Conservation (phyloP, 2,329 filamentous ascomycete species). For the Fusarium mundagurra region DNA sequence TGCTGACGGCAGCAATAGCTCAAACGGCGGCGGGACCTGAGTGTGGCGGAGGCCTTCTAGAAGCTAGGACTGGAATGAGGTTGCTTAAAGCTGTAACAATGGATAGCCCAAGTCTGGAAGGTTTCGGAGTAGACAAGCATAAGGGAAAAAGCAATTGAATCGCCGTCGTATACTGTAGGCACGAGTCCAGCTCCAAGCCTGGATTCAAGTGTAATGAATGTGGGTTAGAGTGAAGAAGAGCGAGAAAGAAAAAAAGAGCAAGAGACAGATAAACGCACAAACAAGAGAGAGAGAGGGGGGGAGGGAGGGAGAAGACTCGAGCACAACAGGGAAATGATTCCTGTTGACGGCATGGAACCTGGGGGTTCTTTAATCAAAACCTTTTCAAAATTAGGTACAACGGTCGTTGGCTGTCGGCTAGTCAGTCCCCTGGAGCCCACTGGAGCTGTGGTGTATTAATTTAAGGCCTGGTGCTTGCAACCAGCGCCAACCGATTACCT, state of each 20-base stretch:
- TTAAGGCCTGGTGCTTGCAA: constrained; percentile 36
- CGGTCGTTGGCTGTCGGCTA: constrained; percentile 29
- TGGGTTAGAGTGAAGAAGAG: constrained; percentile 4
- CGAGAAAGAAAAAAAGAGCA: neutral
- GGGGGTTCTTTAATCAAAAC: constrained; percentile 33
- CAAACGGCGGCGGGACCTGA: constrained; percentile 3
- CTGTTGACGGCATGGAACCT: constrained; percentile 28
- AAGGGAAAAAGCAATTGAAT: constrained; percentile 13
- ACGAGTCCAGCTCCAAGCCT: constrained; percentile 37
- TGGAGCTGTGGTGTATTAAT: constrained; percentile 33
- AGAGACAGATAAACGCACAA: neutral
- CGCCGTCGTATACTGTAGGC: constrained; percentile 20
- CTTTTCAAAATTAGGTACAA: constrained; percentile 23
- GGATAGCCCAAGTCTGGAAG: constrained; percentile 3
- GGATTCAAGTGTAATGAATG: constrained; percentile 21
- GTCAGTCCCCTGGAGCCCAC: constrained; percentile 10
- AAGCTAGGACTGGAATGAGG: constrained; percentile 11
- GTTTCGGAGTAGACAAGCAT: neutral
- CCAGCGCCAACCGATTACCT: constrained; percentile 32
- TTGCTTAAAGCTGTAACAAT: neutral
- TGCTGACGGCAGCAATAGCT: constrained; percentile 33
- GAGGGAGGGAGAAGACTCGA: constrained; percentile 8
- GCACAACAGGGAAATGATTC: constrained; percentile 21
- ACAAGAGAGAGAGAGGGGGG: constrained; percentile 1
- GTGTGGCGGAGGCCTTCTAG: constrained; percentile 20